phyloP scores from a whole-genome alignment of 208 protist genomes.

The Acanthamoeba triangularis region DNA sequence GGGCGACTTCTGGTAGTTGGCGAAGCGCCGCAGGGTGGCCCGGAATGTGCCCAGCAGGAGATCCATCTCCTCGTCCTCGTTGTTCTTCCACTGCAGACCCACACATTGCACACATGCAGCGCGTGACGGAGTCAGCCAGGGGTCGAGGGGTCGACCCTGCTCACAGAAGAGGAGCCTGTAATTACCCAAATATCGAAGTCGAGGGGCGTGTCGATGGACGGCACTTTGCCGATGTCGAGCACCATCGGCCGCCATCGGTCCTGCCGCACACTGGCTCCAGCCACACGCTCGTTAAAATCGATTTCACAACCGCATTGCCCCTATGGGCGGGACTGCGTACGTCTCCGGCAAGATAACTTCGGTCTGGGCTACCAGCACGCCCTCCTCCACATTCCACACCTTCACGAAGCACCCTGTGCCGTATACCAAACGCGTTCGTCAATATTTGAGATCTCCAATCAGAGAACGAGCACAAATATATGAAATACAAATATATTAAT shows the following conservation, averaged over 20 bases:
- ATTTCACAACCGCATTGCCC: too few species aligned
- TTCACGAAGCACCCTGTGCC: constrained; percentile 1
- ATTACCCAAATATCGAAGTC: background rate
- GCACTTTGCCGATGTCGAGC: constrained; percentile 14
- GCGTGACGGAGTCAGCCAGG: background rate
- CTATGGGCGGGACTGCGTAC: background rate
- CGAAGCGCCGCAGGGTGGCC: background rate
- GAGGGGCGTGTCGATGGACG: constrained; percentile 15
- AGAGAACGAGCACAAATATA: background rate
- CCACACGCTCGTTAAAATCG: too few species aligned
- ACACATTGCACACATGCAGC: background rate
- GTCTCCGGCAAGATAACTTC: background rate
- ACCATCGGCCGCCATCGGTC: background rate
- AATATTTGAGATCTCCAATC: background rate
- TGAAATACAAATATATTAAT: too few species aligned
- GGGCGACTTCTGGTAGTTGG: background rate
- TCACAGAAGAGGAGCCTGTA: background rate
- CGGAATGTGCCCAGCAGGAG: constrained; percentile 11
- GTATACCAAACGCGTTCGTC: background rate
- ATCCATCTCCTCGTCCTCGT: constrained; percentile 6
- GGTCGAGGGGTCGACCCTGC: too few species aligned
- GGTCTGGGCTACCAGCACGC: background rate
- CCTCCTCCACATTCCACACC: constrained; percentile 26
- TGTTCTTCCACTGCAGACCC: constrained; percentile 2
- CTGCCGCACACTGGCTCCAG: background rate